phyloP scores from a whole-genome alignment of 2,329 filamentous ascomycete genomes.

The Phaeophleospora eucalypticola region DNA sequence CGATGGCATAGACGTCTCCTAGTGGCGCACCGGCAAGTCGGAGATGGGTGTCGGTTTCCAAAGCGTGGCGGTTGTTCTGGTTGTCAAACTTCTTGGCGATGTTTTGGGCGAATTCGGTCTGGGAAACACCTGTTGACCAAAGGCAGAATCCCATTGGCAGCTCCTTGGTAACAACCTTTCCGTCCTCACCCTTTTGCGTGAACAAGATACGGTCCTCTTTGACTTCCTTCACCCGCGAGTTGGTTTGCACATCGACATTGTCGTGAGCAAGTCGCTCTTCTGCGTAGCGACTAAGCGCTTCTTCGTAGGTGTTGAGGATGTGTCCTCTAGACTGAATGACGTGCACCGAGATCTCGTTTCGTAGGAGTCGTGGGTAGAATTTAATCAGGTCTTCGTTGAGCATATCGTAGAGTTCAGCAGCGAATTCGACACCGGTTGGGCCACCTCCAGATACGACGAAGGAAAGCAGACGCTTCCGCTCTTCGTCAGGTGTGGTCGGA shows the following conservation, averaged over 20 bases:
- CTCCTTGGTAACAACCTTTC: constrained; percentile 78
- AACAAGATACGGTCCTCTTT: constrained; percentile 79
- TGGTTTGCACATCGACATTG: constrained; percentile 85
- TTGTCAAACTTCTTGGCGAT: constrained; percentile 70
- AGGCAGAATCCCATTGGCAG: constrained; percentile 93
- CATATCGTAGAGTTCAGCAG: constrained; percentile 91
- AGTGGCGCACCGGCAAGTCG: constrained; percentile 83
- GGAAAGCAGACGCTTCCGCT: constrained; percentile 80
- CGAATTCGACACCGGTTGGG: constrained; percentile 95
- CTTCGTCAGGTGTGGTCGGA: constrained; percentile 86
- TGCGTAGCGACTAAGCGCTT: constrained; percentile 85
- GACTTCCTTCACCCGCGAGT: constrained; percentile 89
- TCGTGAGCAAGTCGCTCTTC: constrained; percentile 89
- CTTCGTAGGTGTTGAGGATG: constrained; percentile 97
- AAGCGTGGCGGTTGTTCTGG: constrained; percentile 84
- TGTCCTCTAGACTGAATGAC: constrained; percentile 92
- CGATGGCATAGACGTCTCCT: constrained; percentile 93
- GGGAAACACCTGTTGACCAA: constrained; percentile 93
- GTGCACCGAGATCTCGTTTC: constrained; percentile 96
- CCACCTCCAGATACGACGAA: constrained; percentile 96
- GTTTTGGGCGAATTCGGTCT: constrained; percentile 72
- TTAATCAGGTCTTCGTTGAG: constrained; percentile 86
- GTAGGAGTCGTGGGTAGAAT: constrained; percentile 82
- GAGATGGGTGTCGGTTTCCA: constrained; percentile 92
- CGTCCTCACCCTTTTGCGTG: constrained; percentile 72